Evolutionary conservation across 2,329 filamentous ascomycete species (phyloP), one percentile per base, ranked within the genome.

Genomic region (Hymenoscyphus albidus): DNA sequence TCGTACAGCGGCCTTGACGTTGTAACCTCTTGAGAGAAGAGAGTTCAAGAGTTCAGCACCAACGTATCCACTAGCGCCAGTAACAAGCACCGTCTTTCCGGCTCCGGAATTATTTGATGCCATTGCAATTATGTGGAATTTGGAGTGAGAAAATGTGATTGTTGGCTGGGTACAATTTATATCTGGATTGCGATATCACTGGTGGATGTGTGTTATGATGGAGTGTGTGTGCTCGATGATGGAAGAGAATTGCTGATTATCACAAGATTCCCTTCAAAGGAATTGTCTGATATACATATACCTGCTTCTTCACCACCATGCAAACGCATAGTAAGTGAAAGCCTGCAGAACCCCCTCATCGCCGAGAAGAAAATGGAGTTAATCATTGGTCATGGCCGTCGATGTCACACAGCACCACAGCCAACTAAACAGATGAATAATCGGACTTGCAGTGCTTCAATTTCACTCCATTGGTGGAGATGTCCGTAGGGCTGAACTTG

Each of bases 31-130:
- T 0, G 77, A 74, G 7, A 84, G 71, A 14, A 85, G 75, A 2
- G 71, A 66, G 59, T 82, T 79, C 6, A 84, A 75, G 35, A 83
- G 74, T 62, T 83, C 80, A 10, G 81, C 81, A 32, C 81, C 82
- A 42, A 85, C 80, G 68, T 82, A 84, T 44, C 82, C 82, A 18
- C 77, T 81, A 0, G 79, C 82, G 27, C 71, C 72, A 40, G 69
- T 73, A 56, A 74, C 62, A 32, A 74, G 66, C 12, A 74, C 58
- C 13, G 65, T 70, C 59, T 70, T 69, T 18, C 65, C 67, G 1
- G 55, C 64, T 54, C 69, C 64, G 27, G 64, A 68, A 54, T 58
- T 62, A 27, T 5, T 64, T 58, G 40, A 64, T 40, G 59, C 61
- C 59, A 59, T 66, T 62, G 48, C 48, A 35, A 60, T 54, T 27